Evolutionary conservation across 495 filamentous ascomycete genomes (phyloP).

Genomic region (Hypoxylon perforatum): DNA sequence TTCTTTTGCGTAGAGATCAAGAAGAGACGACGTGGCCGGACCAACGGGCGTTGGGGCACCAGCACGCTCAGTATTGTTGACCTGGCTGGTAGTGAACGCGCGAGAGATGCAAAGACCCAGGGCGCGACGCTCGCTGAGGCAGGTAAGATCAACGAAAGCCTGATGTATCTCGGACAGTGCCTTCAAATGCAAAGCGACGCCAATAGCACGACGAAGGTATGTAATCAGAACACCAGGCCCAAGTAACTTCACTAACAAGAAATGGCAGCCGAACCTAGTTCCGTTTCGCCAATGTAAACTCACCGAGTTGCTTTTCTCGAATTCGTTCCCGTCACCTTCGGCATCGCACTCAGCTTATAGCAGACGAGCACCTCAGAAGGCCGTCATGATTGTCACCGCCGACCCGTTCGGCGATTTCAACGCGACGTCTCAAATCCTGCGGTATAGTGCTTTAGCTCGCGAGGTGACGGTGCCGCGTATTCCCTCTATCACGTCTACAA

Average conservation of each 20-base stretch:
- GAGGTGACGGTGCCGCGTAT: constrained; percentile 93
- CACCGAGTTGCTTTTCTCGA: constrained; percentile 95
- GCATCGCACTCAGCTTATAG: constrained; percentile 53
- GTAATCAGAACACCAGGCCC: constrained; percentile 10
- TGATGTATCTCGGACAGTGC: constrained; percentile 99
- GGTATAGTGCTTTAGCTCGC: constrained; percentile 92
- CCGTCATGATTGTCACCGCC: constrained; percentile 95
- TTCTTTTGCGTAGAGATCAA: constrained; percentile 98
- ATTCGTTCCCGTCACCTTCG: constrained; percentile 83
- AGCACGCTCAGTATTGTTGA: constrained; percentile 91
- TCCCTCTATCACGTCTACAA: constrained; percentile 72
- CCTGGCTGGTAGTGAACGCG: constrained; percentile 92
- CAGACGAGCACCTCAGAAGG: constrained; percentile 76
- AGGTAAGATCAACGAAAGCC: constrained; percentile 95
- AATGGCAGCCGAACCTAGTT: constrained; percentile 74
- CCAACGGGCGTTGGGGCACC: constrained; percentile 74
- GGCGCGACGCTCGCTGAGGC: constrained; percentile 93
- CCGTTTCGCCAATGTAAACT: constrained; percentile 97
- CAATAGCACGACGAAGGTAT: constrained; percentile 78
- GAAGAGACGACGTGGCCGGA: constrained; percentile 71
- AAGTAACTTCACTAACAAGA: constrained; percentile 31
- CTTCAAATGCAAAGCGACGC: constrained; percentile 92
- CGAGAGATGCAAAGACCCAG: constrained; percentile 90
- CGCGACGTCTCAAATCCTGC: constrained; percentile 93
- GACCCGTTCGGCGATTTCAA: constrained; percentile 96